Percentiles rank a stretch among this genome's conserved stretches.
Conservation (phyloP, 2,329 filamentous ascomycete species). For the Fusarium mexicanum region DNA sequence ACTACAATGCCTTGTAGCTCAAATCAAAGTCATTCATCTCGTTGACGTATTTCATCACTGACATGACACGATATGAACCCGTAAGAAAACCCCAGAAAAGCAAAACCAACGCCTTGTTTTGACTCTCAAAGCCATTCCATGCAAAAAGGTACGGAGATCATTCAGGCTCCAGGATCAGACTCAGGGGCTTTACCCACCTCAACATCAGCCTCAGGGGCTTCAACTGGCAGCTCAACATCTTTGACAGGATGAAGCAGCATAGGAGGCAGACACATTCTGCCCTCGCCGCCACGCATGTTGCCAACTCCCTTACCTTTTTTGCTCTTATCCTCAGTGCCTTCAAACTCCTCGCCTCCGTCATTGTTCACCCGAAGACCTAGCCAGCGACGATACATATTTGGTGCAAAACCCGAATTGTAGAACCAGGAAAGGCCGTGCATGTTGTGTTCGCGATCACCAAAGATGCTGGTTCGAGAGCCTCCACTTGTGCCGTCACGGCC, state of each 20-base stretch:
- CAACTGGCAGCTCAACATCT: conserved; percentile 73
- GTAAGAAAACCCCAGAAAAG: conserved; percentile 14
- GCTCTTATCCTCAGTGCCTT: conserved; percentile 65
- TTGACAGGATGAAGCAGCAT: conserved; percentile 93
- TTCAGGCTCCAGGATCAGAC: conserved; percentile 58
- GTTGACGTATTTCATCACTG: conserved; percentile 31
- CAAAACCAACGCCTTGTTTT: conserved; percentile 20
- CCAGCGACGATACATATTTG: conserved; percentile 86
- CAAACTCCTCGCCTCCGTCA: conserved; percentile 80
- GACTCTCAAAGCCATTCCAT: conserved; percentile 22
- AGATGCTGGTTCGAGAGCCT: conserved; percentile 77
- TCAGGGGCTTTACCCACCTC: conserved; percentile 45
- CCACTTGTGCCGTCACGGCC: conserved; percentile 79
- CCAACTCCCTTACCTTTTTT: conserved; percentile 60
- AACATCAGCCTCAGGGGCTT: conserved; percentile 61
- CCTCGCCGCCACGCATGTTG: conserved; percentile 74
- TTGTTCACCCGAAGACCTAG: conserved; percentile 82
- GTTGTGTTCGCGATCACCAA: conserved; percentile 89
- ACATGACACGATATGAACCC: conserved; percentile 31
- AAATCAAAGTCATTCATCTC: conserved; percentile 36
- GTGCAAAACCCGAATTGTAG: conserved; percentile 85
- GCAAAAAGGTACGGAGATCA: background rate
- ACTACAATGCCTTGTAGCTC: conserved; percentile 23
- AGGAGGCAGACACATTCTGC: conserved; percentile 89
- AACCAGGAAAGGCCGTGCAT: conserved; percentile 90